These are phyloP conservation scores for Euphorbia schlechtendalii DNA, from an alignment of 441 rosid genomes.

Conservation along the genomic window DNA sequence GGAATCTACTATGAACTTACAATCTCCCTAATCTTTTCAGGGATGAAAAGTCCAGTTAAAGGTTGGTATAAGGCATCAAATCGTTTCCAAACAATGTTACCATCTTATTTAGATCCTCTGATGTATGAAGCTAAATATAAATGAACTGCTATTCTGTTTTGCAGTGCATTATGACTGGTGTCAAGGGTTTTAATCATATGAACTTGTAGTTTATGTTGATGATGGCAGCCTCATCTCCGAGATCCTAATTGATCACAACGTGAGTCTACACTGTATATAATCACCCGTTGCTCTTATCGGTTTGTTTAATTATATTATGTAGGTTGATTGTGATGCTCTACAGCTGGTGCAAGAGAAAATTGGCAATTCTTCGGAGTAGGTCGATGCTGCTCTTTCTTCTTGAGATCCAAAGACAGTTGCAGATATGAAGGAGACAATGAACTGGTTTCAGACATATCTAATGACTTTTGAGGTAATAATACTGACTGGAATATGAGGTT, in stretches of 20 bases:
- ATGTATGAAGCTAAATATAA: too few relatives aligned
- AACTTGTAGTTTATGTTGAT: slow-evolving; percentile 71
- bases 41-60: too few relatives aligned
- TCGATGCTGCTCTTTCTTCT: slow-evolving; percentile 72
- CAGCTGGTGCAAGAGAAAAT: slow-evolving; percentile 72
- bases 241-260: slow-evolving; percentile 71
- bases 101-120: too few relatives aligned
- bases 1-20: too few relatives aligned
- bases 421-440: slow-evolving; percentile 61
- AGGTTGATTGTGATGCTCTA: slow-evolving; percentile 18
- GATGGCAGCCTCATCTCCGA: slow-evolving; percentile 96
- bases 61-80: too few relatives aligned
- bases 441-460: slow-evolving; percentile 60
- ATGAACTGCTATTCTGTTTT: not conserved
- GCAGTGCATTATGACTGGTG: slow-evolving; percentile 92
- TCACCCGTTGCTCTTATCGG: slow-evolving; percentile 9
- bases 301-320: slow-evolving; percentile 15
- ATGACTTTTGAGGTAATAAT: slow-evolving; percentile 75
- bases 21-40: too few relatives aligned
- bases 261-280: slow-evolving; percentile 30
- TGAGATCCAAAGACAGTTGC: slow-evolving; percentile 35
- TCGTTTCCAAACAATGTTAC: too few relatives aligned
- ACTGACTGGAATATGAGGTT: too few relatives aligned
- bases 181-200: slow-evolving; percentile 73
- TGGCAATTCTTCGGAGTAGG: slow-evolving; percentile 75